Percentiles rank a stretch among this genome's conserved stretches.
phyloP scores from a whole-genome alignment of 345 rosid genomes.

The Euphorbia lathyris region DNA sequence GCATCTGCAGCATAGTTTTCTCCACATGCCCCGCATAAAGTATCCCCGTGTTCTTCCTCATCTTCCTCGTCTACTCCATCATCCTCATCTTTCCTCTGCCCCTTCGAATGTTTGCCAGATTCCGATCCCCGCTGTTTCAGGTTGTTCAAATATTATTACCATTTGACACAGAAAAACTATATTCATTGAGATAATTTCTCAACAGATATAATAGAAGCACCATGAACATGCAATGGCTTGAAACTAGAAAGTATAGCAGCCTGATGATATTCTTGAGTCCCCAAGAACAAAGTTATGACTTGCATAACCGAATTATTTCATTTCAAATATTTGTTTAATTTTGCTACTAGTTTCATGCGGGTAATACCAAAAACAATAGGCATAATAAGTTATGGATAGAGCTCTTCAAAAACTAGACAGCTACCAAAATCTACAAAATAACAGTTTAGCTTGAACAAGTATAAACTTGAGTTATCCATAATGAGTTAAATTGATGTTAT shows the following conservation, averaged over 20 bases:
- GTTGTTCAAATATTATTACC: background rate
- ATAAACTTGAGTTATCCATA: background rate
- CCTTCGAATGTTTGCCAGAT: slow-evolving; percentile 40
- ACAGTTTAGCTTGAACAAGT: background rate
- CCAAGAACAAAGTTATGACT: background rate
- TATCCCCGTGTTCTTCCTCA: slow-evolving; percentile 29
- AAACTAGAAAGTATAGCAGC: background rate
- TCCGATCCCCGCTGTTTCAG: slow-evolving; percentile 51
- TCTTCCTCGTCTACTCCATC: slow-evolving; percentile 25
- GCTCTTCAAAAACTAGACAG: background rate
- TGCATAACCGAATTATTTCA: background rate
- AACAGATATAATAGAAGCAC: background rate
- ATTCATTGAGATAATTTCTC: background rate
- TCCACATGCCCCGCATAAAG: slow-evolving; percentile 29
- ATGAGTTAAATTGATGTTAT: background rate
- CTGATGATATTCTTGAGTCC: too few relatives aligned
- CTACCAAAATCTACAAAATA: too few relatives aligned
- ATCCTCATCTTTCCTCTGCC: slow-evolving; percentile 25
- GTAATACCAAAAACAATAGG: background rate
- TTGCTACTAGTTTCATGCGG: background rate
- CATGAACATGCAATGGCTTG: background rate
- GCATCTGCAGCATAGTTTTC: slow-evolving; percentile 28
- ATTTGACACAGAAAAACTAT: slow-evolving; percentile 4
- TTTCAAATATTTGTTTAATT: background rate
- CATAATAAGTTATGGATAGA: background rate